Percentiles rank a stretch among this genome's conserved stretches.
Conservation (phyloP, 1,139 yeast genomes). For the Eremothecium cymbalariae region DNA sequence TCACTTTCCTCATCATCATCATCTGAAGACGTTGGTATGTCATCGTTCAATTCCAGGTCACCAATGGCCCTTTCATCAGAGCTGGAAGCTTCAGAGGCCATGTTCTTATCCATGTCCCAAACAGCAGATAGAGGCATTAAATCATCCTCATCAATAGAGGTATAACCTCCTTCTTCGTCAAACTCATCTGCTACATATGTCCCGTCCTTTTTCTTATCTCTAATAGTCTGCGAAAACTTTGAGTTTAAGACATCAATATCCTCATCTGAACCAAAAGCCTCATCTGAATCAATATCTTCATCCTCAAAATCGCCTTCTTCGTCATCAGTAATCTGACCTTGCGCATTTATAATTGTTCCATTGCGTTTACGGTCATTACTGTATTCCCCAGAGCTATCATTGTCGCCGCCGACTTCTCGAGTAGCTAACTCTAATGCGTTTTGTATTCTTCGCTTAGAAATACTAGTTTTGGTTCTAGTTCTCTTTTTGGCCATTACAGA, state of each 20-base stretch:
- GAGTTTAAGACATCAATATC: constrained; percentile 62
- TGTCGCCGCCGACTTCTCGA: constrained; percentile 33
- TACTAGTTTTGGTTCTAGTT: constrained; percentile 27
- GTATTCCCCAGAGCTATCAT: constrained; percentile 28
- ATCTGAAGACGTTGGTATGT: constrained; percentile 15
- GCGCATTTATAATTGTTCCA: constrained; percentile 36
- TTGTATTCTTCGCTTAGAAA: constrained; percentile 31
- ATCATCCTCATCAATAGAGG: constrained; percentile 61
- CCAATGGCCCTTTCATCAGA: constrained; percentile 2
- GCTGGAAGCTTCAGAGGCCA: constrained; percentile 29
- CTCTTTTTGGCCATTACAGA: constrained; percentile 30
- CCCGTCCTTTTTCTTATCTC: constrained; percentile 42
- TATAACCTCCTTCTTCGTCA: constrained; percentile 39
- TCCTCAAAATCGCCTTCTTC: constrained; percentile 46
- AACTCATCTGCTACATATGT: constrained; percentile 24
- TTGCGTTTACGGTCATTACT: constrained; percentile 14
- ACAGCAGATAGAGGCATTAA: constrained; percentile 73
- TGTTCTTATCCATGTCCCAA: constrained; percentile 75
- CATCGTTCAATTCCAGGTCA: constrained; percentile 7
- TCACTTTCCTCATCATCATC: constrained; percentile 32
- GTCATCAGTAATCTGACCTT: constrained; percentile 33
- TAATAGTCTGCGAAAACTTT: constrained; percentile 57
- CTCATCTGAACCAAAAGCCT: constrained; percentile 68
- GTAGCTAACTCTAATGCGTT: constrained; percentile 48
- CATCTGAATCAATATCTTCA: constrained; percentile 70